Percentiles rank a stretch among this genome's conserved stretches.
Evolutionary conservation across 1,284 basidiomycete genomes (phyloP).

Genomic region (Trichosporon asahii): DNA sequence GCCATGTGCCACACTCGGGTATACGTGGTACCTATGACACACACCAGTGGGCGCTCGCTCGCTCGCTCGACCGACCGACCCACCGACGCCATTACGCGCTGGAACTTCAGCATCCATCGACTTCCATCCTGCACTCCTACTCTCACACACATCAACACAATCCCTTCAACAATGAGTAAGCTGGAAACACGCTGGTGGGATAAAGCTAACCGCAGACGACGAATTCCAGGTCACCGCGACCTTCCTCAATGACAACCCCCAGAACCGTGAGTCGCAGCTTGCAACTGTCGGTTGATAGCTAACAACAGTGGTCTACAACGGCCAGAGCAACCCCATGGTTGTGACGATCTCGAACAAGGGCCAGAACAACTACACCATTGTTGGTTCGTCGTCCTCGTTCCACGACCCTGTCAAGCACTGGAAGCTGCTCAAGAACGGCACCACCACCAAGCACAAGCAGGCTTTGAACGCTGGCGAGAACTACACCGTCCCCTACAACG

Average conservation of each 20-base stretch:
- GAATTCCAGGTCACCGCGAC: slow-evolving; percentile 63
- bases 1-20: slow-evolving; percentile 8
- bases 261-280: slow-evolving; percentile 63
- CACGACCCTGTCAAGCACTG: slow-evolving; percentile 64
- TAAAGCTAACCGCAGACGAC: slow-evolving; percentile 15
- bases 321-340: slow-evolving; percentile 69
- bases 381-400: slow-evolving; percentile 67
- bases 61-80: too few species aligned
- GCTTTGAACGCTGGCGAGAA: slow-evolving; percentile 64
- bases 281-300: slow-evolving; percentile 5
- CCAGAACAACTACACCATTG: slow-evolving; percentile 68
- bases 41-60: not conserved
- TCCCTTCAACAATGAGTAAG: slow-evolving; percentile 25
- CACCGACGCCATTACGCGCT: slow-evolving; percentile 8
- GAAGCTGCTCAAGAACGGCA: slow-evolving; percentile 62
- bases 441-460: slow-evolving; percentile 61
- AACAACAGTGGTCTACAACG: slow-evolving; percentile 72
- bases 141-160: not conserved
- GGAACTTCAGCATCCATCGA: not conserved
- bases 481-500: slow-evolving; percentile 67
- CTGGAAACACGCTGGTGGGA: not conserved
- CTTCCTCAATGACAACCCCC: slow-evolving; percentile 73
- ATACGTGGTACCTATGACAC: slow-evolving; percentile 3
- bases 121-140: not conserved
- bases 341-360: slow-evolving; percentile 73